Conservation (phyloP, 78 protist genomes). For the Tieghemostelium lacteum region DNA sequence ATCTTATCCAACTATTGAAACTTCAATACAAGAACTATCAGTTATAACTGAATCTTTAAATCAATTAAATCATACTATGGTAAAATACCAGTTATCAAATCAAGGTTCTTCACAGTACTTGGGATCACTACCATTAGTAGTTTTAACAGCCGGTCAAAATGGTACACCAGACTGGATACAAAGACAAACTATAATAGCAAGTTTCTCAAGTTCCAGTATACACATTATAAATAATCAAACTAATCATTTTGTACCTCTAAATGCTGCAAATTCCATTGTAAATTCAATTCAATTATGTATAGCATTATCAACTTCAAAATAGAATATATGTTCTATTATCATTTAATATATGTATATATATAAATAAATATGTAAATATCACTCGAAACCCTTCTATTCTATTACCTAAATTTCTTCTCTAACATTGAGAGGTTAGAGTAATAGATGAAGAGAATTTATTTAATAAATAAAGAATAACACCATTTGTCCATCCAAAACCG, state of each 20-base stretch:
- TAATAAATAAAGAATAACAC: conserved; percentile 57
- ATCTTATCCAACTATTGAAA: neutral
- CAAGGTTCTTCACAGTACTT: neutral
- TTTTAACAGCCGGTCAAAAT: conserved; percentile 36
- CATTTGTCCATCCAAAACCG: conserved; percentile 90
- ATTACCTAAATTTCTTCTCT: too few species aligned
- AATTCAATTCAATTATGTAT: too few species aligned
- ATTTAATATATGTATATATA: too few species aligned
- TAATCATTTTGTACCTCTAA: conserved; percentile 39
- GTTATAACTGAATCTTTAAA: neutral
- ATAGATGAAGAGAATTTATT: neutral
- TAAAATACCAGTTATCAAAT: neutral
- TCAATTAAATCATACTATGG: neutral
- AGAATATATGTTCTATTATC: too few species aligned
- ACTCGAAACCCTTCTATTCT: too few species aligned
- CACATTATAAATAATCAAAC: conserved; percentile 15
- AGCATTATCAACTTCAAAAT: too few species aligned
- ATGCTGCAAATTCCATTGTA: conserved; percentile 32
- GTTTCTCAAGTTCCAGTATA: conserved; percentile 7
- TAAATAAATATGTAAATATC: too few species aligned
- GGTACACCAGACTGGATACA: conserved; percentile 19
- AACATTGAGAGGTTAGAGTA: too few species aligned
- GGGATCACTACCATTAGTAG: conserved; percentile 21
- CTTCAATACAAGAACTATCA: conserved; percentile 18
- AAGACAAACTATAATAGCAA: neutral